Base-by-base conservation (phyloP, 768 basidiomycete species). In the Amanita thiersii region DNA sequence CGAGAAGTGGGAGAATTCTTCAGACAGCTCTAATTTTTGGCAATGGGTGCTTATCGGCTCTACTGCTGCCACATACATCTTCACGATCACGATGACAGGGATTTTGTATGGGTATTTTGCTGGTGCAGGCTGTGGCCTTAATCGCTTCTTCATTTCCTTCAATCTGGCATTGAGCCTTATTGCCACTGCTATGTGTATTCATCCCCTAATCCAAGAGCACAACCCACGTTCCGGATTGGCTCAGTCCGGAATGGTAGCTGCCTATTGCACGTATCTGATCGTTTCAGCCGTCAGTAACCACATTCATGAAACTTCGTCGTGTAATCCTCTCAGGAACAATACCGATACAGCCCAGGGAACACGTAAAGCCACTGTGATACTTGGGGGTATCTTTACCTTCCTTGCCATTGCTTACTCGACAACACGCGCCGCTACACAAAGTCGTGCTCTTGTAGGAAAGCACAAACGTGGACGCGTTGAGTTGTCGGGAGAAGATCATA, bases 391-490 rank as follows among this genome's bases (percentile, higher is more conserved):
- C 8, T 96, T 99, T 62, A 99, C 96, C 0, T 99, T 99, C 78
- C 63, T 98, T 34, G 93, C 96, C 3, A 96, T 99, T 51, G 94
- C 96, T 5, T 99, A 97, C 57, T 97, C 93, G 20, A 98, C 96
- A 0, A 87, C 83, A 18, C 74, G 94, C 38, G 96, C 96, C 4
- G 96, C 96, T 7, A 99, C 96, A 0, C 91, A 94, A 62, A 89
- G 86, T 53, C 79, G 86, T 45, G 94, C 91, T 5, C 64, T 99
- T 17, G 83, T 86, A 0, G 93, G 92, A 2, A 79, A 69, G 45
- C 70, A 70, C 21, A 84, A 77, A 63, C 70, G 65, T 47, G 78
- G 78, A 9, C 66, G 74, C 9, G 73, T 97, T 26, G 70, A 79
- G 26, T 65, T 92, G n/a, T 77, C 77, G 35, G 67, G 68, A 7